phyloP scores from a whole-genome alignment of 2,329 filamentous ascomycete species.

The Amauroascus verrucosus region DNA sequence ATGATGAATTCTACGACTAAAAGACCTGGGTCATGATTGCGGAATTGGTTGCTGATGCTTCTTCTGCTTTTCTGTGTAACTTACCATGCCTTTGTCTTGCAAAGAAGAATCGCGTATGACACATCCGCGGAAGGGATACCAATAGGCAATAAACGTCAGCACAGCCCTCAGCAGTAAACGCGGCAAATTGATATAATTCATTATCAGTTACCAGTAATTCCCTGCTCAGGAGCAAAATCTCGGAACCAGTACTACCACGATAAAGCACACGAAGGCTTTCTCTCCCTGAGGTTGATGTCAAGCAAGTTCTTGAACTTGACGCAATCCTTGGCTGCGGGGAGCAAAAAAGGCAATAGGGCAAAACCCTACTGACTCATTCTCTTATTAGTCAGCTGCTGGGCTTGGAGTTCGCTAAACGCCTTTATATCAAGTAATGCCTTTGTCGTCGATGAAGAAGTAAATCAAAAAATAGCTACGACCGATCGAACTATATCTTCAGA shows the following conservation, averaged over 20 bases:
- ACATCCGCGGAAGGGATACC: not conserved
- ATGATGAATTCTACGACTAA: conserved; percentile 9
- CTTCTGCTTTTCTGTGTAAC: not conserved
- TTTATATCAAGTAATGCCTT: too few species aligned
- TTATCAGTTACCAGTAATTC: not conserved
- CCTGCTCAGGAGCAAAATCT: too few species aligned
- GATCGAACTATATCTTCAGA: too few species aligned
- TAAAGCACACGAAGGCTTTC: too few species aligned
- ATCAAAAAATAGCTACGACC: not conserved
- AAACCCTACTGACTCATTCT: conserved; percentile 12
- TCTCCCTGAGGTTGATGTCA: too few species aligned
- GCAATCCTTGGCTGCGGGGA: not conserved
- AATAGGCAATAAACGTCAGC: not conserved
- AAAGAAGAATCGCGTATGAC: conserved; percentile 1
- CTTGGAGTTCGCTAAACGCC: too few species aligned
- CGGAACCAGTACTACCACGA: too few species aligned
- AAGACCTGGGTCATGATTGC: conserved; percentile 2
- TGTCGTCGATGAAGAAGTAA: too few species aligned
- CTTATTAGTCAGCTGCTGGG: too few species aligned
- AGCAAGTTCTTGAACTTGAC: too few species aligned
- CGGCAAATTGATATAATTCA: not conserved
- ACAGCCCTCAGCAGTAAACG: not conserved
- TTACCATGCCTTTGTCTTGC: conserved; percentile 2
- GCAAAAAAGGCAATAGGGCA: conserved; percentile 14
- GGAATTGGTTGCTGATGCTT: not conserved